Conservation (phyloP, 176 grass and related monocot genomes). For the sorghum (Sorghum bicolor) region DNA sequence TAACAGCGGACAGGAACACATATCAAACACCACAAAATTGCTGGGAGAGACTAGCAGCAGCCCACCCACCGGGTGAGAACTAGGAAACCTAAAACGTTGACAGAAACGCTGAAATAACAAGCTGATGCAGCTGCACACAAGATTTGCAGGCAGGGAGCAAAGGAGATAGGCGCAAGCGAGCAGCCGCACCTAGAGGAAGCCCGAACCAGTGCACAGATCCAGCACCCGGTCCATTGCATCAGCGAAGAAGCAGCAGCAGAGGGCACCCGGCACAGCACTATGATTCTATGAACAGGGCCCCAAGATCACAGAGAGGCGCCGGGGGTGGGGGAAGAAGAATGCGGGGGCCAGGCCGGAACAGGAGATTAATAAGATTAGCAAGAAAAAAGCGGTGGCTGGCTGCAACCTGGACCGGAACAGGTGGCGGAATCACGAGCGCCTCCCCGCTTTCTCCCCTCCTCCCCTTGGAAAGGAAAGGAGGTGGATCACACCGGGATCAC, state of each 20-base stretch:
- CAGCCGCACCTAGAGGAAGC: neutral
- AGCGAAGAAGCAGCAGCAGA: neutral
- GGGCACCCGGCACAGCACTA: neutral
- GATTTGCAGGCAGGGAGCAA: neutral
- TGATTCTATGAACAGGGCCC: neutral
- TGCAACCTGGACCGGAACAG: slow-evolving; percentile 6
- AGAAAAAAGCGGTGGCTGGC: neutral
- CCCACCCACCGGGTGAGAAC: neutral
- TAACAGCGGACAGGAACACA: neutral
- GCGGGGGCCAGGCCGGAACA: neutral
- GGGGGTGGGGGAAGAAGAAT: neutral
- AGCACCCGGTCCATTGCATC: neutral
- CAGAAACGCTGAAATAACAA: neutral
- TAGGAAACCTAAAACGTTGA: neutral
- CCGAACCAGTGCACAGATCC: neutral
- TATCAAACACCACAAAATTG: neutral
- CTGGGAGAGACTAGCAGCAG: neutral
- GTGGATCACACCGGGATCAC: slow-evolving; percentile 17
- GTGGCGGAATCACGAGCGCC: neutral
- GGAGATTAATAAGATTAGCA: neutral
- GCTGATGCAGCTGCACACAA: neutral
- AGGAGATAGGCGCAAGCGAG: neutral
- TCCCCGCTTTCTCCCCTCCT: neutral
- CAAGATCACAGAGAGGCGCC: neutral
- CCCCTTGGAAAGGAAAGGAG: neutral